A percentile compares a stretch with the other conserved stretches of the same genome.
Evolutionary conservation across 2,329 filamentous ascomycete genomes (phyloP).

Genomic region (Diaporthe citri): DNA sequence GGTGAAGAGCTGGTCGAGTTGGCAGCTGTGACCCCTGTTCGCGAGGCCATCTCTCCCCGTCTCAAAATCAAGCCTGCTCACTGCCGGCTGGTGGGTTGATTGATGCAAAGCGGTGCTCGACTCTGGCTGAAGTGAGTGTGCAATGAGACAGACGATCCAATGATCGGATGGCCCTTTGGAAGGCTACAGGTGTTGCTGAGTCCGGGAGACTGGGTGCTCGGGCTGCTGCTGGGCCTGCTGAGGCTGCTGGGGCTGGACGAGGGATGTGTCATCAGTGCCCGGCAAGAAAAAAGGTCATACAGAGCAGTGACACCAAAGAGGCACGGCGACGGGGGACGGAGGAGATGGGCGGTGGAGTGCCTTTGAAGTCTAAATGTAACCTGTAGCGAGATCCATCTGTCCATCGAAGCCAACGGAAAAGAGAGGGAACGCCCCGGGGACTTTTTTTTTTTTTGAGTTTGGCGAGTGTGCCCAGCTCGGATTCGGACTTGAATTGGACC

Average conservation of each 20-base stretch:
- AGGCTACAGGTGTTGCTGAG: not conserved
- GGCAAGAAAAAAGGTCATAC: not conserved
- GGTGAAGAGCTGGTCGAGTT: constrained; percentile 26
- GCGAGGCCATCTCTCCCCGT: constrained; percentile 20
- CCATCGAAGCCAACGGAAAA: constrained; percentile 11
- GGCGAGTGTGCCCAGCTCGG: constrained; percentile 9
- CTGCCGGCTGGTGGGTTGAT: not conserved
- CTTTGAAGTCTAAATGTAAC: constrained; percentile 24
- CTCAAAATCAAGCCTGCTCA: constrained; percentile 13
- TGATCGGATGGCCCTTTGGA: constrained; percentile 1
- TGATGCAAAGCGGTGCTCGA: not conserved
- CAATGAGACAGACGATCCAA: constrained; percentile 5
- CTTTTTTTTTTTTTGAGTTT: constrained; percentile 22
- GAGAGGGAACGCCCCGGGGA: not conserved
- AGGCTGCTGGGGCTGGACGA: not conserved
- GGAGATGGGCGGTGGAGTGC: constrained; percentile 18
- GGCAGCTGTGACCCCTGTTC: constrained; percentile 20
- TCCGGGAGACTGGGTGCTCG: not conserved
- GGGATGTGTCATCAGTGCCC: constrained; percentile 11
- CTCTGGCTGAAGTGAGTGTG: not conserved
- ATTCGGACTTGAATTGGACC: constrained; percentile 19
- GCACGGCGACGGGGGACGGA: not conserved
- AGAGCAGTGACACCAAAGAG: not conserved
- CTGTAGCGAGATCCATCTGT: constrained; percentile 23
- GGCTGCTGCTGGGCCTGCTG: not conserved